Percentiles rank a stretch among this genome's conserved stretches.
These are phyloP conservation scores for Pseudocercospora fuligena DNA, from an alignment of 2,329 filamentous ascomycete genomes.

Conservation along the genomic window DNA sequence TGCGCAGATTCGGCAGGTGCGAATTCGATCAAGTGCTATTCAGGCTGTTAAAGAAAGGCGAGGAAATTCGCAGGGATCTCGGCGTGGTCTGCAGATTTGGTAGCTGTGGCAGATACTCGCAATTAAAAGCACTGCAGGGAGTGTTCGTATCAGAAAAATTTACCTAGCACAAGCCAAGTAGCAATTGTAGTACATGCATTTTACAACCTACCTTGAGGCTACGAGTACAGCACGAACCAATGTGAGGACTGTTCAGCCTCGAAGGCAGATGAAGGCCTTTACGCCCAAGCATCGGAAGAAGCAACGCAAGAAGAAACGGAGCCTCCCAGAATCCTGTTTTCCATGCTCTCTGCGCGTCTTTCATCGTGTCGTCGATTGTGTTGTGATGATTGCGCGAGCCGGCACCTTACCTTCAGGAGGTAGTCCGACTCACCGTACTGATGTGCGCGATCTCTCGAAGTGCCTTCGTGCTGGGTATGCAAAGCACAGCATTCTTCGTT, in stretches of 20 bases:
- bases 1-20: neutral
- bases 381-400: conserved; percentile 33
- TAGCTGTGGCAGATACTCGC: no score
- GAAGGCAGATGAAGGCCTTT: neutral
- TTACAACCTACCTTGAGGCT: conserved; percentile 11
- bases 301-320: conserved; percentile 26
- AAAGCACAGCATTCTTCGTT: conserved; percentile 13
- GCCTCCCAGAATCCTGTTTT: conserved; percentile 27
- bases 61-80: neutral
- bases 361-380: conserved; percentile 19
- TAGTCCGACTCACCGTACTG: conserved; percentile 45
- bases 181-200: conserved; percentile 5
- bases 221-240: neutral
- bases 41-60: neutral
- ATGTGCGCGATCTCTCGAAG: conserved; percentile 15
- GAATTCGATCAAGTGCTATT: neutral
- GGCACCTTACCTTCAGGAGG: conserved; percentile 44
- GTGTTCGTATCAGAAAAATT: neutral
- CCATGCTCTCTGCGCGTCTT: conserved; percentile 16
- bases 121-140: neutral
- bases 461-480: conserved; percentile 19
- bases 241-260: conserved; percentile 8
- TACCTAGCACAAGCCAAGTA: neutral
- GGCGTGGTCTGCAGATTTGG: neutral
- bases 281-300: neutral